Percentiles rank a stretch among this genome's conserved stretches.
These are phyloP conservation scores for Acer campestre DNA, from an alignment of 345 rosid species.

Conservation along the genomic window DNA sequence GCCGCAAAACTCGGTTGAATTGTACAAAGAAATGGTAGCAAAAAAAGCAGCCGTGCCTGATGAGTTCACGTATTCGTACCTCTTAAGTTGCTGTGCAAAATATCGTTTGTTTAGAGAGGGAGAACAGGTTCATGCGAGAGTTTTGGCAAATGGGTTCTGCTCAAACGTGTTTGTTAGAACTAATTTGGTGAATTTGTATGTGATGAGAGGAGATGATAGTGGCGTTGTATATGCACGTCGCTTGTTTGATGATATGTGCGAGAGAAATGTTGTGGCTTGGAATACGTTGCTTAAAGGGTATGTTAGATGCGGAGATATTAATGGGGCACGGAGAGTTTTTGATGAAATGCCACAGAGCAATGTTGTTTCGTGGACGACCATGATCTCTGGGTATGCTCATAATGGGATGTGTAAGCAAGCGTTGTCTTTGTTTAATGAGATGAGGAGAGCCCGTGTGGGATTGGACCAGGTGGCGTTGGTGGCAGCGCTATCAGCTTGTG, in stretches of 20 bases:
- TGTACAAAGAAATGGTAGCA: slow-evolving; percentile 42
- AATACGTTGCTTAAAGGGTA: slow-evolving; percentile 42
- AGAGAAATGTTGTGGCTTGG: slow-evolving; percentile 40
- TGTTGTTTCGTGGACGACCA: slow-evolving; percentile 45
- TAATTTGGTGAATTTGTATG: slow-evolving; percentile 52
- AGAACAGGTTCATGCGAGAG: slow-evolving; percentile 49
- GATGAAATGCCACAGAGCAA: slow-evolving; percentile 43
- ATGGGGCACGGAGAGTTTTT: slow-evolving; percentile 30
- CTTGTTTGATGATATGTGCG: slow-evolving; percentile 47
- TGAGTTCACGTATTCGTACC: slow-evolving; percentile 50
- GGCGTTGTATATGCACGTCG: slow-evolving; percentile 28
- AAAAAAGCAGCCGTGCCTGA: slow-evolving; percentile 32
- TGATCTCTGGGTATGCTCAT: slow-evolving; percentile 40
- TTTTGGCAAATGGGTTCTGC: slow-evolving; percentile 38
- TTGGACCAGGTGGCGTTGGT: slow-evolving; percentile 38
- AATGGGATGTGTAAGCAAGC: slow-evolving; percentile 40
- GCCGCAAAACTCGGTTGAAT: slow-evolving; percentile 30
- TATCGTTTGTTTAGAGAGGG: slow-evolving; percentile 41
- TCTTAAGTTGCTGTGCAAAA: slow-evolving; percentile 46
- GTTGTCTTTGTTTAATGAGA: slow-evolving; percentile 34
- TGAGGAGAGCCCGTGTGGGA: slow-evolving; percentile 37
- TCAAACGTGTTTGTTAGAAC: slow-evolving; percentile 44
- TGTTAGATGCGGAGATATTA: slow-evolving; percentile 34
- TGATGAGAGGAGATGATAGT: not conserved
- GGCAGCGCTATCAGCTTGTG: slow-evolving; percentile 46